Percentiles rank a stretch among this genome's conserved stretches.
Evolutionary conservation across 1,139 yeast species (phyloP).

Genomic region (Candida smagusa): DNA sequence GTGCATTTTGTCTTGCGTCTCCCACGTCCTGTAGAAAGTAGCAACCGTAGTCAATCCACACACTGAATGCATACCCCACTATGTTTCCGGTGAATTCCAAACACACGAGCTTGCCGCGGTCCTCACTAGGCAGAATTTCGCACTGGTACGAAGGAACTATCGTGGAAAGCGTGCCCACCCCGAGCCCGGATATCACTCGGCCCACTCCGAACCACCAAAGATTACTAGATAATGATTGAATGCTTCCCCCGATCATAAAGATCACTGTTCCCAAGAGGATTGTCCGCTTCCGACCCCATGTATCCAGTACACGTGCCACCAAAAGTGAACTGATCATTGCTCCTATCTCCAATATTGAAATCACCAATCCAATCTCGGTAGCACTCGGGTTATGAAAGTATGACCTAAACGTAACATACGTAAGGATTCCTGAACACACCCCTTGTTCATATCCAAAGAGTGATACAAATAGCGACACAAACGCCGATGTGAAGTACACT

Average conservation of each 20-base stretch:
- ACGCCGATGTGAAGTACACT: slow-evolving; percentile 74
- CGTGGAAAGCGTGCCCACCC: slow-evolving; percentile 52
- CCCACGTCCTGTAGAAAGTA: slow-evolving; percentile 44
- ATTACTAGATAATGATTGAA: slow-evolving; percentile 46
- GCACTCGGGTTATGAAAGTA: slow-evolving; percentile 47
- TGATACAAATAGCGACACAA: slow-evolving; percentile 80
- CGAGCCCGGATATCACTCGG: slow-evolving; percentile 49
- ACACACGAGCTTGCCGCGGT: slow-evolving; percentile 53
- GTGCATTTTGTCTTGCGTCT: slow-evolving; percentile 36
- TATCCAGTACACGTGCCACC: slow-evolving; percentile 47
- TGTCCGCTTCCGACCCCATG: slow-evolving; percentile 47
- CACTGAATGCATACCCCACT: slow-evolving; percentile 49
- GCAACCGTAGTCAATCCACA: slow-evolving; percentile 54
- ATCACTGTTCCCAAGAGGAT: slow-evolving; percentile 47
- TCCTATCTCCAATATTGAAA: slow-evolving; percentile 51
- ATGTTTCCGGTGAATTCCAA: slow-evolving; percentile 56
- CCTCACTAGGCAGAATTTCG: slow-evolving; percentile 54
- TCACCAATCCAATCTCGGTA: slow-evolving; percentile 47
- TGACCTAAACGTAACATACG: slow-evolving; percentile 45
- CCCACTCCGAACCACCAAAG: slow-evolving; percentile 46
- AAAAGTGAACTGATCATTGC: slow-evolving; percentile 47
- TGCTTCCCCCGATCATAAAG: slow-evolving; percentile 49
- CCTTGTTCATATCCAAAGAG: slow-evolving; percentile 92
- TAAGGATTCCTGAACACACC: slow-evolving; percentile 74
- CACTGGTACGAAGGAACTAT: slow-evolving; percentile 56